A percentile compares a stretch with the other conserved stretches of the same genome.
These are phyloP conservation scores for Helenozyma baotianmanensis DNA, from an alignment of 805 yeast genomes.

Conservation along the genomic window DNA sequence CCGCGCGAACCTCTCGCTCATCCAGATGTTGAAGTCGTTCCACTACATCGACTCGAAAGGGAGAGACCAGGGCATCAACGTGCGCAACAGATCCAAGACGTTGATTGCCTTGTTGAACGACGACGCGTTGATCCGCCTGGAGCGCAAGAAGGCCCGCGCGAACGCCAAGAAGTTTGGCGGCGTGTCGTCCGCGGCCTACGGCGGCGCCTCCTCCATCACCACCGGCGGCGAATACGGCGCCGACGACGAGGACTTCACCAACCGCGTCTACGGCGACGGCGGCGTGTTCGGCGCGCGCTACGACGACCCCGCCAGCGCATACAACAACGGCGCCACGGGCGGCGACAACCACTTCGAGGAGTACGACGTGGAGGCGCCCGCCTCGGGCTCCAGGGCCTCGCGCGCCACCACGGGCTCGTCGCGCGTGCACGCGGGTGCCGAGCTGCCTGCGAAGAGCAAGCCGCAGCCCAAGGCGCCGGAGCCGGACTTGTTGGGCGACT, in stretches of 20 bases:
- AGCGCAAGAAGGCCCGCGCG: constrained; percentile 85
- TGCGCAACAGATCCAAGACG: constrained; percentile 83
- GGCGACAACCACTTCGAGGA: constrained; percentile 51
- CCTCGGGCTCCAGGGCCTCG: constrained; percentile 16
- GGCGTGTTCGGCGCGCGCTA: constrained; percentile 65
- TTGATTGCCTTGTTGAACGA: constrained; percentile 68
- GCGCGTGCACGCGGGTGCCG: constrained; percentile 25
- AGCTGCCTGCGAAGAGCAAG: constrained; percentile 25
- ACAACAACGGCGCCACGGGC: constrained; percentile 30
- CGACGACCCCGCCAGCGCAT: constrained; percentile 51
- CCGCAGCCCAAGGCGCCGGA: constrained; percentile 24
- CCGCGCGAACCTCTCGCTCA: constrained; percentile 71
- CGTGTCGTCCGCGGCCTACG: constrained; percentile 50
- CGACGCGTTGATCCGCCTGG: constrained; percentile 70
- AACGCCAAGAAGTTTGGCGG: constrained; percentile 81
- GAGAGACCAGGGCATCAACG: constrained; percentile 93
- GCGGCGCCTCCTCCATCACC: constrained; percentile 44
- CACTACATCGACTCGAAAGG: constrained; percentile 93
- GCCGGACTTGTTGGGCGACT: constrained; percentile 48
- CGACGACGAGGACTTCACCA: constrained; percentile 48
- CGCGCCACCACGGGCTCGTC: constrained; percentile 36
- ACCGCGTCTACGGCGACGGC: constrained; percentile 64
- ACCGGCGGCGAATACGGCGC: constrained; percentile 27
- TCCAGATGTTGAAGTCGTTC: constrained; percentile 86
- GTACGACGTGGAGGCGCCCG: constrained; percentile 43